These are phyloP conservation scores for Phragmites australis DNA, from an alignment of 176 grass and related monocot species.

Conservation along the genomic window DNA sequence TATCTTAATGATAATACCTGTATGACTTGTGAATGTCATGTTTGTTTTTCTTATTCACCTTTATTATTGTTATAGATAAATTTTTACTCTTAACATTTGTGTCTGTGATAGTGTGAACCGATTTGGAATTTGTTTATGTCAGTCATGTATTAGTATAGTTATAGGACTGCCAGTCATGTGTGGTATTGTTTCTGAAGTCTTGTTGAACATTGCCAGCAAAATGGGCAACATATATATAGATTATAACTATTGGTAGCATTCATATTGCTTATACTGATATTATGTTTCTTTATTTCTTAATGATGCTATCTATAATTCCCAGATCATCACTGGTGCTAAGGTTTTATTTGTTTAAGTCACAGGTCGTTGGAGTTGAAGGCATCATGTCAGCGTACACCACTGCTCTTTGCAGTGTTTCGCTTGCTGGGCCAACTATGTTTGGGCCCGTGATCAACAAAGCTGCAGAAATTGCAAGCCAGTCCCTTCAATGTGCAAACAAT, in stretches of 20 bases:
- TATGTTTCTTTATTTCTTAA: background rate
- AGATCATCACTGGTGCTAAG: background rate
- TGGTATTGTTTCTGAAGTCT: background rate
- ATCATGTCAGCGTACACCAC: constrained; percentile 86
- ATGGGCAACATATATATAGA: background rate
- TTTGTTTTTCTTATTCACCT: background rate
- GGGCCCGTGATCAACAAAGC: constrained; percentile 86
- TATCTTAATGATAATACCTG: background rate
- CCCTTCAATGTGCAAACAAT: constrained; percentile 66
- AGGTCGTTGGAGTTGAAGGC: constrained; percentile 88
- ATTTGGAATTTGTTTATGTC: background rate
- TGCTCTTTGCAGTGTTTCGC: constrained; percentile 64
- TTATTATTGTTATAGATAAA: background rate
- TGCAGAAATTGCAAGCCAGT: constrained; percentile 73
- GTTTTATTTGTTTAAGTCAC: constrained; percentile 28
- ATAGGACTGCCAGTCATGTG: constrained; percentile 7
- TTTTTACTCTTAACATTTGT: background rate
- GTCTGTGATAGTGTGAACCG: background rate
- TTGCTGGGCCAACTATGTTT: constrained; percentile 92
- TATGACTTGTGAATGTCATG: background rate
- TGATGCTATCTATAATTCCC: background rate
- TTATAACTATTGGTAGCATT: background rate
- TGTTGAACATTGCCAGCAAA: background rate
- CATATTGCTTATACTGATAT: constrained; percentile 10
- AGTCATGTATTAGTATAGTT: background rate